Conservation (phyloP, 495 filamentous ascomycete genomes). For the Daldinia decipiens region DNA sequence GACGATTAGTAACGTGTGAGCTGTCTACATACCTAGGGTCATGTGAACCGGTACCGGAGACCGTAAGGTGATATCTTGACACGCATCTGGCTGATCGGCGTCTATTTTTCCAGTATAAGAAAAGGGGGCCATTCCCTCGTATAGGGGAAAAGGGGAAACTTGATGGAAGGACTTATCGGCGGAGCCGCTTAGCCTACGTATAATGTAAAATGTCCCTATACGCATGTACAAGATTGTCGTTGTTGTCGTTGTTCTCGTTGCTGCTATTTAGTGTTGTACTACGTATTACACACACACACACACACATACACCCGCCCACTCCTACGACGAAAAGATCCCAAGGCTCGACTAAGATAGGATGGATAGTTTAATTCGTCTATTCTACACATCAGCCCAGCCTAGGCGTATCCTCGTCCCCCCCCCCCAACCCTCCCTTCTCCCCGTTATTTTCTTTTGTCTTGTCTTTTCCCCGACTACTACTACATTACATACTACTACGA, state of each 20-base stretch:
- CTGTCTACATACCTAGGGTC: neutral
- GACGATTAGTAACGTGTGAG: slow-evolving; percentile 68
- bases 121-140: neutral
- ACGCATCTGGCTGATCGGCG: neutral
- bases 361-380: neutral
- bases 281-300: neutral
- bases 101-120: neutral
- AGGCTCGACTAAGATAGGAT: neutral
- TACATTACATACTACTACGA: neutral
- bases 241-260: neutral
- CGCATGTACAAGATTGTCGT: slow-evolving; percentile 29
- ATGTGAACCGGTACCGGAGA: neutral
- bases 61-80: neutral
- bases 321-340: neutral
- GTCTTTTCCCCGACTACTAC: neutral
- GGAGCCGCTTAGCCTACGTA: slow-evolving; percentile 12
- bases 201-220: slow-evolving; percentile 25
- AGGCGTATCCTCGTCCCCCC: no score
- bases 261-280: neutral
- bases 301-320: neutral
- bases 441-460: neutral
- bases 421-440: neutral
- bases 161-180: neutral
- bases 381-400: neutral
- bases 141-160: neutral